A percentile compares a stretch with the other conserved stretches of the same genome.
Conservation (phyloP, 768 basidiomycete species). For the Phaffia australis region DNA sequence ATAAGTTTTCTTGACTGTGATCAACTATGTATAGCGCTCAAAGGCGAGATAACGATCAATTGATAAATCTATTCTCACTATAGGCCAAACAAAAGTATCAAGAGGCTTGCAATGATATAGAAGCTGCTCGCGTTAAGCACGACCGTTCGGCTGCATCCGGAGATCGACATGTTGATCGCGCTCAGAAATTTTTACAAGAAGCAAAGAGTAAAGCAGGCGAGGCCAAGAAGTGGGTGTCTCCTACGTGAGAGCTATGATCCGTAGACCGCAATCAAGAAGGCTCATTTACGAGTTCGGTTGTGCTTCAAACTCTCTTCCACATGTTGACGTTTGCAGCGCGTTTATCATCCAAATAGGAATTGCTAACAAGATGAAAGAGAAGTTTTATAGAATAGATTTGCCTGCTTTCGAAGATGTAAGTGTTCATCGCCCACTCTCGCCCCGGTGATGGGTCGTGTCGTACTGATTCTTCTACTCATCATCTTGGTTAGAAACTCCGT, state of each 20-base stretch:
- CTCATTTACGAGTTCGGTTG: no score
- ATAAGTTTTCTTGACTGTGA: not conserved
- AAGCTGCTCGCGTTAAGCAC: slow-evolving; percentile 19
- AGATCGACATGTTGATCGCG: slow-evolving; percentile 48
- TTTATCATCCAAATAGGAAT: slow-evolving; percentile 33
- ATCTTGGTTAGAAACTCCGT: slow-evolving; percentile 8
- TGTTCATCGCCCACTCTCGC: not conserved
- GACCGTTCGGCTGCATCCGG: slow-evolving; percentile 6
- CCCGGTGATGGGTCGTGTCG: not conserved
- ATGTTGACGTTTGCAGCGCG: not conserved
- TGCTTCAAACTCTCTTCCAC: not conserved
- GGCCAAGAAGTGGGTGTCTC: slow-evolving; percentile 9
- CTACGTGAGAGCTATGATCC: not conserved
- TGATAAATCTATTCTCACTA: not conserved
- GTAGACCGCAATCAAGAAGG: no score
- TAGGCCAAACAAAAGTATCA: slow-evolving; percentile 19
- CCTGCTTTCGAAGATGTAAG: slow-evolving; percentile 52
- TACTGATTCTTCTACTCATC: not conserved
- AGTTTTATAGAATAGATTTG: slow-evolving; percentile 60
- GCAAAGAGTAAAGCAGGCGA: slow-evolving; percentile 10
- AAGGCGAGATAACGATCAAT: no score
- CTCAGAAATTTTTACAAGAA: slow-evolving; percentile 6
- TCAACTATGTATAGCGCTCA: not conserved
- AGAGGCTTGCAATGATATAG: slow-evolving; percentile 18
- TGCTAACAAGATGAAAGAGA: slow-evolving; percentile 58